These are phyloP conservation scores for Cercospora sp. DNA, from an alignment of 2,329 filamentous ascomycete genomes.

Conservation along the genomic window DNA sequence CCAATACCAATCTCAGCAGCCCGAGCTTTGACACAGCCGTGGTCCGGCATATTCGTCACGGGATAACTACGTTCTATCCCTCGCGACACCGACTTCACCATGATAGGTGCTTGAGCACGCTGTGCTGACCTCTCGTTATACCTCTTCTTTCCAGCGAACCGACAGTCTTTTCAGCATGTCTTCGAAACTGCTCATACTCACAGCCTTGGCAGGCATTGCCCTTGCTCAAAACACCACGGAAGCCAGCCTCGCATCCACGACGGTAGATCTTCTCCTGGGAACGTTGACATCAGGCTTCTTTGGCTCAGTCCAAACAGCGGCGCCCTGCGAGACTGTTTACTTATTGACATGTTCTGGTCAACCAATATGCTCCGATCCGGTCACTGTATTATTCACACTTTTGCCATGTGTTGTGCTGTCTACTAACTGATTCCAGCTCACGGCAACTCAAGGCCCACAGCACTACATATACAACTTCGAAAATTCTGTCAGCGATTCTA, in stretches of 20 bases:
- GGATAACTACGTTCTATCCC: background rate
- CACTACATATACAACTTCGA: conserved; percentile 15
- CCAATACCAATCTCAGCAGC: background rate
- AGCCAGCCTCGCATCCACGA: background rate
- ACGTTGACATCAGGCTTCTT: conserved; percentile 7
- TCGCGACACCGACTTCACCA: background rate
- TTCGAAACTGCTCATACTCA: background rate
- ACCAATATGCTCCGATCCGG: conserved; percentile 2
- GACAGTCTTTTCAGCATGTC: background rate
- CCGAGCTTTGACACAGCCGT: background rate
- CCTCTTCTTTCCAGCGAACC: background rate
- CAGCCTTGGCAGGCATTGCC: background rate
- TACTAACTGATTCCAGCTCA: conserved; percentile 15
- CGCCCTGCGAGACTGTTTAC: conserved; percentile 11
- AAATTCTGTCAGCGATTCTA: conserved; percentile 8
- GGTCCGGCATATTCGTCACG: background rate
- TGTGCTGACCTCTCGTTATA: background rate
- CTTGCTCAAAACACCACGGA: conserved; percentile 6
- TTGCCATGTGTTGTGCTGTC: background rate
- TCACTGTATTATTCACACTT: background rate
- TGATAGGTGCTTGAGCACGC: background rate
- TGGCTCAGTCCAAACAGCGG: conserved; percentile 13
- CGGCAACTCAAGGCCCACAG: conserved; percentile 17
- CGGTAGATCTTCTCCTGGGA: conserved; percentile 11
- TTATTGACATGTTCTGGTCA: conserved; percentile 10